phyloP scores from a whole-genome alignment of 164 flowering plant species.

The Kingdonia uniflora region DNA sequence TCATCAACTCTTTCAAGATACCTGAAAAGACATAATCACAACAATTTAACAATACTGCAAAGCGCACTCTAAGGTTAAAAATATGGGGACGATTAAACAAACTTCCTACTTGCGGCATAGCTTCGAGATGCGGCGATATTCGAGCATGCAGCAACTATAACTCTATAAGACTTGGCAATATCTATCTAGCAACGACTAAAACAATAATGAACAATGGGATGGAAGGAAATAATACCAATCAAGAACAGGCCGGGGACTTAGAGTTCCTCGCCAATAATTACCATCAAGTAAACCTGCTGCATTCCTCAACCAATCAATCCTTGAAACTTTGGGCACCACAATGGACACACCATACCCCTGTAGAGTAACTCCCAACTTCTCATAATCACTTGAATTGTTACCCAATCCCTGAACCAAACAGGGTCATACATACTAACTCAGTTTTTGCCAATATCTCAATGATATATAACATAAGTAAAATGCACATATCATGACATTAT shows the following conservation, averaged over 20 bases:
- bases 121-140: no score
- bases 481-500: no score
- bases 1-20: constrained; percentile 62
- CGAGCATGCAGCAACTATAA: no score
- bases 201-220: no score
- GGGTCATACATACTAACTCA: neutral
- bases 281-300: constrained; percentile 86
- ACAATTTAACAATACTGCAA: no score
- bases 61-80: no score
- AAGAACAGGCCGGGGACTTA: constrained; percentile 87
- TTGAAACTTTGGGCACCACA: constrained; percentile 64
- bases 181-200: no score
- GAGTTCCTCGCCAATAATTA: constrained; percentile 85
- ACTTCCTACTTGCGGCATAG: no score
- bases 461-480: neutral
- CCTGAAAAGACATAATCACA: constrained; percentile 25
- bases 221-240: constrained; percentile 41
- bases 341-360: constrained; percentile 45
- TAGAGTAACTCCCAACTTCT: constrained; percentile 35
- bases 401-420: constrained; percentile 57
- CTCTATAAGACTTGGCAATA: no score
- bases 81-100: no score
- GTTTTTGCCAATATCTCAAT: neutral
- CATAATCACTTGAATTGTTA: constrained; percentile 70
- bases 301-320: constrained; percentile 86